phyloP scores from a whole-genome alignment of 108 stramenopile genomes.

The Schizochytrium sp. region DNA sequence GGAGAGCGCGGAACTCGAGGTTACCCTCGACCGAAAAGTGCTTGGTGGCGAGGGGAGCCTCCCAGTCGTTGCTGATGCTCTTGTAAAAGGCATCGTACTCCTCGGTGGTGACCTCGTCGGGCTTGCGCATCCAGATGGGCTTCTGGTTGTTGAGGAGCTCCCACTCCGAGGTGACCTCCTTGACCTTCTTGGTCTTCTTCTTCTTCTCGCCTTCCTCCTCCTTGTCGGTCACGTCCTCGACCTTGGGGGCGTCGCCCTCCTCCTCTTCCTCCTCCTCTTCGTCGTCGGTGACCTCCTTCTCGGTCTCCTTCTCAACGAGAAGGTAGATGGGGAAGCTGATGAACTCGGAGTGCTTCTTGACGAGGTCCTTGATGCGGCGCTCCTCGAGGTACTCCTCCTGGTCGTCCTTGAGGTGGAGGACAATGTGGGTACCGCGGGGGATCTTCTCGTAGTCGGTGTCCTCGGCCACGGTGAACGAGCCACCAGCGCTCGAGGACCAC shows the following conservation, averaged over 20 bases:
- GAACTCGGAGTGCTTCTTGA: conserved; percentile 99
- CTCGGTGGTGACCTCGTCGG: conserved; percentile 96
- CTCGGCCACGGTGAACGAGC: conserved; percentile 85
- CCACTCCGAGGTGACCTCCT: conserved; percentile 99
- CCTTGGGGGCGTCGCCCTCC: conserved; percentile 76
- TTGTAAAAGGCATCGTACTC: conserved; percentile 99
- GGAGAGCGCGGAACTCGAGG: conserved; percentile 95
- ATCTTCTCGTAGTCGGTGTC: conserved; percentile 63
- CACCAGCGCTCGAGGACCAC: conserved; percentile 95
- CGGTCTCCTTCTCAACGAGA: conserved; percentile 97
- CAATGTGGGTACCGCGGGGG: conserved; percentile 93
- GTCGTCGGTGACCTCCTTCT: conserved; percentile 99
- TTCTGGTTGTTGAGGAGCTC: conserved; percentile 99
- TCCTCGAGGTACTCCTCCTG: conserved; percentile 99
- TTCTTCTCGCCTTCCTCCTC: conserved; percentile 90
- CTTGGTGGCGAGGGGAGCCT: conserved; percentile 98
- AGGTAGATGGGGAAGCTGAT: conserved; percentile 99
- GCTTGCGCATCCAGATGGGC: conserved; percentile 99
- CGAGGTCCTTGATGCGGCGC: conserved; percentile 90
- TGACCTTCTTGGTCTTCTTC: conserved; percentile 99
- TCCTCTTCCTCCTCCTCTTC: conserved; percentile 94
- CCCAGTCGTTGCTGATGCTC: conserved; percentile 99
- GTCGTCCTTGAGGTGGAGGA: conserved; percentile 98
- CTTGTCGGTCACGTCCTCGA: conserved; percentile 88
- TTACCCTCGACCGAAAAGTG: conserved; percentile 99